phyloP scores from a whole-genome alignment of 352 stramenopile species.

The Phytophthora boehmeriae region DNA sequence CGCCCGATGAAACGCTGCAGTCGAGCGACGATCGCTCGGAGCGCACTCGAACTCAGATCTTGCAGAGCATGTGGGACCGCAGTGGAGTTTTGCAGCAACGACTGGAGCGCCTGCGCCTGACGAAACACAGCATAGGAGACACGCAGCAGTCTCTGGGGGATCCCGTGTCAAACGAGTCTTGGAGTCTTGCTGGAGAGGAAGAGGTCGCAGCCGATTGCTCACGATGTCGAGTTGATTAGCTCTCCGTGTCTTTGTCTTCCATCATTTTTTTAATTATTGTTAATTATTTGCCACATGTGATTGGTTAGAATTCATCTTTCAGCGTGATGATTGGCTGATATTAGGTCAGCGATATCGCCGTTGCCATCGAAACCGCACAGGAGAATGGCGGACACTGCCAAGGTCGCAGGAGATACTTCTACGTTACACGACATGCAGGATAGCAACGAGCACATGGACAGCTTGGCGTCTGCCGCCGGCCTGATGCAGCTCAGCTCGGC shows the following conservation, averaged over 20 bases:
- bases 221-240: neutral
- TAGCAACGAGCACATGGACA: conserved; percentile 26
- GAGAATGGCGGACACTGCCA: conserved; percentile 25
- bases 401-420: conserved; percentile 16
- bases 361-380: conserved; percentile 9
- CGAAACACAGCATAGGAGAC: conserved; percentile 29
- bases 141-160: conserved; percentile 3
- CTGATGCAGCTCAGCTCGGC: conserved; percentile 64
- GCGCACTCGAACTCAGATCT: conserved; percentile 42
- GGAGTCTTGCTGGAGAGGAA: conserved; percentile 2
- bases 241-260: neutral
- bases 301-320: neutral
- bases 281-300: neutral
- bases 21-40: conserved; percentile 32
- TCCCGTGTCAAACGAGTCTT: no score
- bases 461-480: conserved; percentile 37
- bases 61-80: conserved; percentile 56
- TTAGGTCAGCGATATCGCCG: neutral
- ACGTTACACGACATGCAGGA: conserved; percentile 27
- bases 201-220: conserved; percentile 17
- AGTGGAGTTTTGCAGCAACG: conserved; percentile 56
- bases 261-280: neutral
- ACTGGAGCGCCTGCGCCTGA: conserved; percentile 49
- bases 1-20: conserved; percentile 27
- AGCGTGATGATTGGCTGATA: conserved; percentile 8